phyloP scores from a whole-genome alignment of 805 yeast species.

The Starmerella powellii region DNA sequence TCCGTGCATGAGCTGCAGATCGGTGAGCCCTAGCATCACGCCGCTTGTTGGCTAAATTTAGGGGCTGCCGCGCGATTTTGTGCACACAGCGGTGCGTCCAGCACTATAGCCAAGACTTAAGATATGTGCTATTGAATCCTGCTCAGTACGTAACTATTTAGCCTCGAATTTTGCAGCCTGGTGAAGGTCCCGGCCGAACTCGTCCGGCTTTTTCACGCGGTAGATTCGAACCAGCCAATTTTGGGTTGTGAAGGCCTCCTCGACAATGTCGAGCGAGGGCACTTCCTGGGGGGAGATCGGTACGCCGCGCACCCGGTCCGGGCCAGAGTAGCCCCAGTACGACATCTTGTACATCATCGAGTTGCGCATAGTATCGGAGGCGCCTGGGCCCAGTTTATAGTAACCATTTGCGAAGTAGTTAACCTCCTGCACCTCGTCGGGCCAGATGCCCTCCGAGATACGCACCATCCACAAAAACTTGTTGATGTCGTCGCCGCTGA shows the following conservation, averaged over 20 bases:
- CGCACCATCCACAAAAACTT: constrained; percentile 98
- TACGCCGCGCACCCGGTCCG: constrained; percentile 84
- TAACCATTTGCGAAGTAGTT: constrained; percentile 80
- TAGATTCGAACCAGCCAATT: constrained; percentile 95
- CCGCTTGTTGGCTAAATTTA: too few relatives aligned
- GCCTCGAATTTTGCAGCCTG: constrained; percentile 10
- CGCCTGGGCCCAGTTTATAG: constrained; percentile 71
- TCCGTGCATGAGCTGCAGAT: too few relatives aligned
- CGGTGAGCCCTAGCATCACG: too few relatives aligned
- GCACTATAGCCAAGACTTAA: too few relatives aligned
- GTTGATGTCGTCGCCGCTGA: constrained; percentile 91
- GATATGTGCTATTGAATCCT: background rate
- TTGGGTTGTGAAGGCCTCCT: constrained; percentile 89
- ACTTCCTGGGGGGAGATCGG: constrained; percentile 40
- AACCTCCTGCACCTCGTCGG: constrained; percentile 87
- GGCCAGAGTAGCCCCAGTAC: constrained; percentile 64
- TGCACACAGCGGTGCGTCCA: too few relatives aligned
- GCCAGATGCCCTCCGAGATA: constrained; percentile 99
- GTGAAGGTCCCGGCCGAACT: constrained; percentile 57
- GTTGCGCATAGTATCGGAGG: constrained; percentile 74
- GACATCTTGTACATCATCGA: constrained; percentile 92
- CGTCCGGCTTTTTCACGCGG: constrained; percentile 79
- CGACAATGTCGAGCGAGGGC: constrained; percentile 58
- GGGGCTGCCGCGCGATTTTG: too few relatives aligned
- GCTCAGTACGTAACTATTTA: background rate